Conservation (phyloP, 148 eudicot genomes). For the Arctostaphylos glauca region DNA sequence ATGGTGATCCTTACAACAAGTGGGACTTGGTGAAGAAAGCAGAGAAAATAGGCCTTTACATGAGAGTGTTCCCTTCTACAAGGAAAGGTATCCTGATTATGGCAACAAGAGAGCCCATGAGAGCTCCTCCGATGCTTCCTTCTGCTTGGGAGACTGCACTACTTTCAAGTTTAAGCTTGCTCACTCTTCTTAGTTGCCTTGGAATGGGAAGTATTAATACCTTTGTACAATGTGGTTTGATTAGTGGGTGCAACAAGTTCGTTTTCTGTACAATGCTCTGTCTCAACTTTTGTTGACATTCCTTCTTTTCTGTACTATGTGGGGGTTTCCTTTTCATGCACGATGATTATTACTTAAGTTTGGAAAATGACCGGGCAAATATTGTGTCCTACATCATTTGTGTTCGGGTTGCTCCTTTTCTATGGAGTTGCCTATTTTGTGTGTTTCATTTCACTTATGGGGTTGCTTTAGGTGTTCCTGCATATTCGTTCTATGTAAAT, state of each 20-base stretch:
- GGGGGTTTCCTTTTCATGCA: neutral
- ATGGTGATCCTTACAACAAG: slow-evolving; percentile 34
- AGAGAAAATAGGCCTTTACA: slow-evolving; percentile 30
- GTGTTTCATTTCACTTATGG: neutral
- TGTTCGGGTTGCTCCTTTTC: too few species aligned
- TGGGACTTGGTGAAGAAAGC: slow-evolving; percentile 49
- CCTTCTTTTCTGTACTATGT: neutral
- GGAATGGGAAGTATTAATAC: neutral
- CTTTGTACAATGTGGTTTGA: neutral
- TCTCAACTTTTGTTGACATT: neutral
- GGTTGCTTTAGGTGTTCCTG: neutral
- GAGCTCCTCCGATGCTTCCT: slow-evolving; percentile 29
- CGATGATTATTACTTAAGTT: neutral
- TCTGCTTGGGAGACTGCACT: slow-evolving; percentile 34
- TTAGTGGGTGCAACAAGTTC: neutral
- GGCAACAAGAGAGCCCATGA: slow-evolving; percentile 45
- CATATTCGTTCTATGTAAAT: neutral
- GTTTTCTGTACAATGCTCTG: neutral
- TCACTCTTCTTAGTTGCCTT: slow-evolving; percentile 5
- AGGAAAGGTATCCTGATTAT: slow-evolving; percentile 40
- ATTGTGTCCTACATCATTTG: too few species aligned
- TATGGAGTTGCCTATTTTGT: neutral
- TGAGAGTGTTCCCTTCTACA: slow-evolving; percentile 29
- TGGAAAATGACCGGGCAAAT: too few species aligned
- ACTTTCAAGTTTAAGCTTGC: slow-evolving; percentile 38